Evolutionary conservation across 352 stramenopile genomes (phyloP), one percentile per base, ranked within the genome.

Genomic region (Phytophthora citricola): DNA sequence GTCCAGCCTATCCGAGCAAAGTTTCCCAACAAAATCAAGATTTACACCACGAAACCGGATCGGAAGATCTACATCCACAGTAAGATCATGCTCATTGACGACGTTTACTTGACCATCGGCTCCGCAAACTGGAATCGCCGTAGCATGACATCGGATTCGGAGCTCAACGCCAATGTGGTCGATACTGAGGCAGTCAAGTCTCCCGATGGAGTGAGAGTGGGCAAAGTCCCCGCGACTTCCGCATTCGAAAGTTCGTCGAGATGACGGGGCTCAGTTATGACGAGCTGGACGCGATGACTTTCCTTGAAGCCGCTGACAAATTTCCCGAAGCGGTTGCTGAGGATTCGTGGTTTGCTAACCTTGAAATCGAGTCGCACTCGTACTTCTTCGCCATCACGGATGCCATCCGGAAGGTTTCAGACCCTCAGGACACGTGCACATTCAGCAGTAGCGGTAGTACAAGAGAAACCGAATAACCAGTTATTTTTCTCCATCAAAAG

Each of bases 161-260:
- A 91, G 63, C 71, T 89, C 20, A 76, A 64, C 1, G 82, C 78
- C 0, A 81, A 85, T 41, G 56, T 89, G 17, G 69, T 89, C 8
- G 82, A 89, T 39, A 67, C 47, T 11, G 60, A 79, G 5, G 59
- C 58, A 12, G 59, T 72, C 1, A 55, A 58, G 36, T 63, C 64
- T 22, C 64, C 58, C 26, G 14, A 73, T 65, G 71, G 69, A 0
- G 41, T 87, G 14, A 58, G 29, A 1, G 77, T 87, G 4, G 68
- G 57, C 8, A 69, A 71, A 52, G 55, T 85, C 6, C 78, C 9
- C 78, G 76, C 2, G 69, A 86, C 60, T 91, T 78, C 53, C 81
- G 83, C 4, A 73, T 89, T 39, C 69, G 71, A 15, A 90, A 90
- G 67, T 90, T 92, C 39, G 63, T 70, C 20, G 83, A 90, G 62